A percentile compares a stretch with the other conserved stretches of the same genome.
Conservation (phyloP, 805 yeast genomes). For the Ogataea methylovora region DNA sequence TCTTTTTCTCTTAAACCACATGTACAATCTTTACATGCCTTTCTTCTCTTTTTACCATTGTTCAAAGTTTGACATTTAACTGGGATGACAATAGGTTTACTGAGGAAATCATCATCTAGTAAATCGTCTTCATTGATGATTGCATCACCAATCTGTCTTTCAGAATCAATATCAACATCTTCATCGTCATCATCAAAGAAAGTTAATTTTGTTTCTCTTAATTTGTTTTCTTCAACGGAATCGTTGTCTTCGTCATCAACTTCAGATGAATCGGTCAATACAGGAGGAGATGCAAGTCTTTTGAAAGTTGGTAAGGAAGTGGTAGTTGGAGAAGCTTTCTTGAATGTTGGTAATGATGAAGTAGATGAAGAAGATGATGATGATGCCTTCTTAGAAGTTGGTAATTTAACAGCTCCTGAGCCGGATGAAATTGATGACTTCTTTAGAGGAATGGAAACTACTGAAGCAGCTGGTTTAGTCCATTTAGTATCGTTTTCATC, state of each 20-base stretch:
- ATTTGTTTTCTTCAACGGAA: conserved; percentile 34
- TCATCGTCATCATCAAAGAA: conserved; percentile 39
- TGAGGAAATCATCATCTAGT: conserved; percentile 24
- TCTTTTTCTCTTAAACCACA: conserved; percentile 93
- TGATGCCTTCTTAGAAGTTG: conserved; percentile 7
- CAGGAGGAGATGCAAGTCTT: conserved; percentile 23
- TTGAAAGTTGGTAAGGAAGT: conserved; percentile 24
- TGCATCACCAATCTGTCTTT: conserved; percentile 35
- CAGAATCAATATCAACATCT: conserved; percentile 7
- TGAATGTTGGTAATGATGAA: conserved; percentile 1
- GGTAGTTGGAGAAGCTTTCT: conserved; percentile 1
- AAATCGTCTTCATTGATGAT: conserved; percentile 54
- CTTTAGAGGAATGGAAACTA: conserved; percentile 1
- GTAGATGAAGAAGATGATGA: not conserved
- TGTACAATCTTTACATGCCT: conserved; percentile 97
- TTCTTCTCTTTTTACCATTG: conserved; percentile 49
- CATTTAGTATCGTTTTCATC: conserved; percentile 35
- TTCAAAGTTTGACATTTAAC: conserved; percentile 42
- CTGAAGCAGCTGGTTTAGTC: conserved; percentile 27
- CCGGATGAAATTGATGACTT: conserved; percentile 9
- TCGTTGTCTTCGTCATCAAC: conserved; percentile 31
- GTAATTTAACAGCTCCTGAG: conserved; percentile 3
- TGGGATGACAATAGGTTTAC: conserved; percentile 43
- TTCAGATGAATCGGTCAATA: conserved; percentile 40
- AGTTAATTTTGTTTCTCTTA: conserved; percentile 39